Base-by-base conservation (phyloP, 164 flowering plant genomes). In the Kingdonia uniflora region DNA sequence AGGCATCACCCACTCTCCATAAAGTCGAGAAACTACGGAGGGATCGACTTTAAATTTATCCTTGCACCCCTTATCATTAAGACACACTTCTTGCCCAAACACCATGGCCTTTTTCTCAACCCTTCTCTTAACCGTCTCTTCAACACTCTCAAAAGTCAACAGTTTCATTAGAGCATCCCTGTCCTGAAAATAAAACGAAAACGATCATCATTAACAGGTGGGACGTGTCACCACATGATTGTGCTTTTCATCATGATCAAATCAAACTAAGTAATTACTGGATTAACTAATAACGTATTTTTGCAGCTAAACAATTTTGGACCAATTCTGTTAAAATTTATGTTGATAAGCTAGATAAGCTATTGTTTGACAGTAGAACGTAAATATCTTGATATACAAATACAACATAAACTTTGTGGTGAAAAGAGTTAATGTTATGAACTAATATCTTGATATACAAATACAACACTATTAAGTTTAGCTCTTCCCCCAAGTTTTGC, bases 1-100 rank as follows among this genome's bases (percentile, higher is more conserved):
- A 33, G 96, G 98, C 63, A 91, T 85, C 19, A 91, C 71, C 96
- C 94, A 85, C 16, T 87, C 80, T n/a, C 51, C 80, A 50, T 91
- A 91, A 42, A 87, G 71, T 20, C 61, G 73, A 58, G 77, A 52
- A 53, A 74, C 82, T 2, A 78, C 48, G 0, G 69, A 52, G 2
- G 96, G 98, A 41, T 81, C 71, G 19, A 91, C 62, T 71, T 91
- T 91, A 63, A 55, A 74, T 37, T 67, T 69, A 1, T 50, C 68
- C 0, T 55, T 46, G 33, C 17, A 52, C 3, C 16, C 60, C 33
- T 41, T 47, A n/a, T 37, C 61, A 2, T 51, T 40, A 1, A 77
- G 67, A 42, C 15, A 67, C 59, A 87, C 92, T 14, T 83, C 80
- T 53, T 84, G 95, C n/a, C 82, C 90, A 57, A 83, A 84, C 17